A percentile compares a stretch with the other conserved stretches of the same genome.
Conservation (phyloP, 1,284 basidiomycete genomes). For the Erythrobasidium hasegawianum region DNA sequence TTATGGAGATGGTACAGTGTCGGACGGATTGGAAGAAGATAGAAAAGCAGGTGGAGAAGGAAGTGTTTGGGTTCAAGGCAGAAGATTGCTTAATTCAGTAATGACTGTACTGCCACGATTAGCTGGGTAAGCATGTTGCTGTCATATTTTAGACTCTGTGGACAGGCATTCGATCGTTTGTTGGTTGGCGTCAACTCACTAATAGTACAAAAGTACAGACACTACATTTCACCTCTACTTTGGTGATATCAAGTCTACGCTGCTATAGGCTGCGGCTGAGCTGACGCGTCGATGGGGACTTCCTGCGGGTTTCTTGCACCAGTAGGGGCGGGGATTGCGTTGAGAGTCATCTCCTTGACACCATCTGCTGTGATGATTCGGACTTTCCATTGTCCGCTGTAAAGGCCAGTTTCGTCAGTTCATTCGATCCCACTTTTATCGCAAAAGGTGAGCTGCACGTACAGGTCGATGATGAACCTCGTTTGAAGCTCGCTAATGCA, state of each 20-base stretch:
- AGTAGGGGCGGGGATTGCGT: constrained; percentile 19
- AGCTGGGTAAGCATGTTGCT: neutral
- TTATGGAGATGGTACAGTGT: constrained; percentile 54
- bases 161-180: too few species aligned
- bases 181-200: too few species aligned
- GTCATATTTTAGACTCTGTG: too few species aligned
- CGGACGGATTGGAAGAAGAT: constrained; percentile 96
- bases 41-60: constrained; percentile 88
- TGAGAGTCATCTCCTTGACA: constrained; percentile 22
- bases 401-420: neutral
- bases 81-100: constrained; percentile 41
- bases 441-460: neutral
- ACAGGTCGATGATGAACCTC: constrained; percentile 73
- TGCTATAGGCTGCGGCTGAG: constrained; percentile 7
- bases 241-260: neutral
- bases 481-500: constrained; percentile 85
- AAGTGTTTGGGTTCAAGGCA: constrained; percentile 43
- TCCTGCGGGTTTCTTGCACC: constrained; percentile 21
- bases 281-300: constrained; percentile 24
- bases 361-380: constrained; percentile 34
- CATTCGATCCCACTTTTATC: neutral
- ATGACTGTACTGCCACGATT: neutral
- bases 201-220: too few species aligned
- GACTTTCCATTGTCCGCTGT: constrained; percentile 32
- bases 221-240: too few species aligned